A percentile compares a stretch with the other conserved stretches of the same genome.
Evolutionary conservation across 1,284 basidiomycete species (phyloP).

Genomic region (Trichosporon faecale): DNA sequence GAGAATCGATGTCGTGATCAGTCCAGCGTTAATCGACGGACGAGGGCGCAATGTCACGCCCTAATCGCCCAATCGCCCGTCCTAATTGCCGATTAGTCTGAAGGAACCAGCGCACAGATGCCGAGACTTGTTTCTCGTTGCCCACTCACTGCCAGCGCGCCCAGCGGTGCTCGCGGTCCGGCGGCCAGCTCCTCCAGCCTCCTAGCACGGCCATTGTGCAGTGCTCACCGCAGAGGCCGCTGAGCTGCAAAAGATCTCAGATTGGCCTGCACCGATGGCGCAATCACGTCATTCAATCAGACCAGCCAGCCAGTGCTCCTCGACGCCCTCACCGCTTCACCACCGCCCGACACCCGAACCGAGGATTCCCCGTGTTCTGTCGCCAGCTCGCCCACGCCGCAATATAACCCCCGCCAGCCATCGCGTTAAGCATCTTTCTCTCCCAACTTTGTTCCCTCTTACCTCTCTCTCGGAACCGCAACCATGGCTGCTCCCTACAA

Average conservation of each 20-base stretch:
- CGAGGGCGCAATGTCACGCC: not conserved
- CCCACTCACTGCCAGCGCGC: not conserved
- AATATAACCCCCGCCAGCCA: not conserved
- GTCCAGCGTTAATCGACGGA: not conserved
- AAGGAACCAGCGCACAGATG: not conserved
- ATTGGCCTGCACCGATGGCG: not conserved
- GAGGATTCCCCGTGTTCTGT: not conserved
- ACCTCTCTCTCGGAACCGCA: not conserved
- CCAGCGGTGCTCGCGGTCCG: not conserved
- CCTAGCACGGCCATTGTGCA: not conserved
- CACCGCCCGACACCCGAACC: not conserved
- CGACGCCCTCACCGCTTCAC: not conserved
- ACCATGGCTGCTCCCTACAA: constrained; percentile 13
- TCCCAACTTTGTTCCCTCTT: constrained; percentile 6
- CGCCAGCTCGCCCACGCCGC: not conserved
- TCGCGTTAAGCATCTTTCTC: not conserved
- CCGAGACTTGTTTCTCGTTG: not conserved
- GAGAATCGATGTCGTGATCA: not conserved
- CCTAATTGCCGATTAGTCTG: not conserved
- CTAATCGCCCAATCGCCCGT: not conserved
- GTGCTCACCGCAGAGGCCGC: not conserved
- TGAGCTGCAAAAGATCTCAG: not conserved
- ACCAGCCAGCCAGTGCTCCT: not conserved
- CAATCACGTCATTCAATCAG: constrained; percentile 1
- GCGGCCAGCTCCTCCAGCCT: not conserved